phyloP scores from a whole-genome alignment of 345 rosid species.

The Bruguiera sexangula region DNA sequence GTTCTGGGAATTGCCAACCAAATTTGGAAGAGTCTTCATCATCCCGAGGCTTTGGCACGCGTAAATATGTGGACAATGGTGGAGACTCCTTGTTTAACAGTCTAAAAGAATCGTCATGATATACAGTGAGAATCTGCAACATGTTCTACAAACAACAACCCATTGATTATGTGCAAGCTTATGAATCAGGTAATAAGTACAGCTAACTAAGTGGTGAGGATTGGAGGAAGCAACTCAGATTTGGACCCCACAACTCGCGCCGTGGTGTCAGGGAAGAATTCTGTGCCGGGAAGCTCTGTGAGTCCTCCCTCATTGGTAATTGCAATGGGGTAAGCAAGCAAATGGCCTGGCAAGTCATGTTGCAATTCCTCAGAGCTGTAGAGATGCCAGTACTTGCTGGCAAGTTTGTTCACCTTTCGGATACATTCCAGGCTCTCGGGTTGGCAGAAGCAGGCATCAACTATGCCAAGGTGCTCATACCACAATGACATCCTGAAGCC shows the following conservation, averaged over 20 bases:
- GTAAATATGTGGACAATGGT: no score
- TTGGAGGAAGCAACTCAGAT: constrained; percentile 38
- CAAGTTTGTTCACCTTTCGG: constrained; percentile 35
- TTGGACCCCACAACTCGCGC: constrained; percentile 41
- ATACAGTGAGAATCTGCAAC: no score
- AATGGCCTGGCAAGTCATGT: constrained; percentile 45
- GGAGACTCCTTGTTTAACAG: no score
- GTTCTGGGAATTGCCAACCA: no score
- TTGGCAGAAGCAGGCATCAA: constrained; percentile 24
- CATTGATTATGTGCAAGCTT: no score
- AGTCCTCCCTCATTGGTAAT: constrained; percentile 32
- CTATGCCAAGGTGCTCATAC: constrained; percentile 44
- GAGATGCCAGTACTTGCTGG: constrained; percentile 32
- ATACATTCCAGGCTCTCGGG: constrained; percentile 45
- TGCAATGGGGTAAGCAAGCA: constrained; percentile 43
- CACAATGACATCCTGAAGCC: constrained; percentile 49
- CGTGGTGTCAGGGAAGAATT: constrained; percentile 44
- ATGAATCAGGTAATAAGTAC: background rate
- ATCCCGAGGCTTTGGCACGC: no score
- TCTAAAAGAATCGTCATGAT: no score
- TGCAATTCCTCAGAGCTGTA: constrained; percentile 26
- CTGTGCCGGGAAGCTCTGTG: constrained; percentile 21
- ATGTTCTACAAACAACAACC: no score
- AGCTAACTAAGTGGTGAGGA: constrained; percentile 37
- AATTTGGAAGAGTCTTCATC: no score